Evolutionary conservation across 106 monocot genomes (phyloP), one percentile per base, ranked within the genome.

Genomic region (Cymbidium sinense): DNA sequence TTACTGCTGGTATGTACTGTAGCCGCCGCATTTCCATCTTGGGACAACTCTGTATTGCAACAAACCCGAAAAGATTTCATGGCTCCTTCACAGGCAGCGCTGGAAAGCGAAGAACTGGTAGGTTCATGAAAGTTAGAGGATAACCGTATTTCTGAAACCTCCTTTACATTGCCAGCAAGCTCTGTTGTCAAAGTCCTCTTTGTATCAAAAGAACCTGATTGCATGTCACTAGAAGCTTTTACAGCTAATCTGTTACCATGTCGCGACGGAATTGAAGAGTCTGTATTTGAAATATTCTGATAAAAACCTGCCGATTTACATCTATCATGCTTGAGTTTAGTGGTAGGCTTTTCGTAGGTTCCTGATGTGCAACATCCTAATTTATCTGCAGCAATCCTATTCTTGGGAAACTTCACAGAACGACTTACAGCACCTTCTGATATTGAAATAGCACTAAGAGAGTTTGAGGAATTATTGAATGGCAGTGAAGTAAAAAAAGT

Each of bases 391-490:
- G 23, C 30, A 11, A 10, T 65, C 30, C 33, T 47, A 43, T 35
- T 37, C 11, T 70, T 74, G 7, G 65, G 33, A 8, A 70, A 47
- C 44, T 15, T 58, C 7, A 72, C 28, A 29, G 75, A 52, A 82
- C 47, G 41, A 21, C 43, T 52, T 35, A 67, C 76, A 47, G 43
- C 27, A 17, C 23, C 58, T 13, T 64, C 81, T 12, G 37, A 67
- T 15, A 30, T 47, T 64, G 12, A 77, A 71, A 37, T n/a, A 71
- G 71, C 5, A 50, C 17, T 47, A 62, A 2, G 44, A 74, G 41
- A 80, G 21, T 31, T 74, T 7, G 35, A 44, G 13, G 79, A 73
- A 36, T 41, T 34, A 58, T 37, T 80, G n/a, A 33, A 41, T 28
- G 37, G 21, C 5, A 0, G 34, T 37, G 37, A 71, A 71, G 20